phyloP scores from a whole-genome alignment of 2,329 filamentous ascomycete genomes.

The Bipolaris bicolor region DNA sequence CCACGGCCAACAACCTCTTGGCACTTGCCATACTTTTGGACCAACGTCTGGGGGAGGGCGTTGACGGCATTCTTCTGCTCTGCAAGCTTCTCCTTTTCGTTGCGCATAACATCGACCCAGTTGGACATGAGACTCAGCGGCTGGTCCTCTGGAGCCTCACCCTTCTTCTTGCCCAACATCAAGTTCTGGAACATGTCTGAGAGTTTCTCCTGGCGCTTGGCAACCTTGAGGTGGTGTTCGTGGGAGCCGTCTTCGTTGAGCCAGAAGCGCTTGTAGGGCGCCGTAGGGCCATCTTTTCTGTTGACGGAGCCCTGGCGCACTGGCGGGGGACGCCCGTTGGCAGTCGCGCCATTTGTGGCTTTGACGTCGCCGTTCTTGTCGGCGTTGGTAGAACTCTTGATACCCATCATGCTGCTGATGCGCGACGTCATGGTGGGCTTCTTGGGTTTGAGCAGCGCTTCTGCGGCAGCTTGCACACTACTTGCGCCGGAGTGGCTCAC shows the following conservation, averaged over 20 bases:
- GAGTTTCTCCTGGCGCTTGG: slow-evolving; percentile 91
- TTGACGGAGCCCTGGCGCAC: slow-evolving; percentile 41
- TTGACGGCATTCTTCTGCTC: slow-evolving; percentile 79
- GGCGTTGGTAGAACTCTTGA: slow-evolving; percentile 32
- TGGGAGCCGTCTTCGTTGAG: slow-evolving; percentile 71
- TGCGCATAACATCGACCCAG: slow-evolving; percentile 93
- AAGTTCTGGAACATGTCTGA: slow-evolving; percentile 89
- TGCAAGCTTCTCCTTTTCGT: slow-evolving; percentile 78
- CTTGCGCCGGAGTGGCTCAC: slow-evolving; percentile 32
- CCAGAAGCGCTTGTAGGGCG: slow-evolving; percentile 60
- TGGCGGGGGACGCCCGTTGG: slow-evolving; percentile 37
- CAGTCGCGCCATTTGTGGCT: slow-evolving; percentile 33
- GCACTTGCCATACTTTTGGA: slow-evolving; percentile 98
- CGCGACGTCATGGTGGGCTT: slow-evolving; percentile 53
- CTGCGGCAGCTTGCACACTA: slow-evolving; percentile 40
- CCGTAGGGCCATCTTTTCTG: slow-evolving; percentile 34
- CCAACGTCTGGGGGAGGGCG: slow-evolving; percentile 77
- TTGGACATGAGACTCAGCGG: slow-evolving; percentile 91
- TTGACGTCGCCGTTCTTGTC: slow-evolving; percentile 41
- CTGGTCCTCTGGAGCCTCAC: slow-evolving; percentile 71
- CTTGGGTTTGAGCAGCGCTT: slow-evolving; percentile 43
- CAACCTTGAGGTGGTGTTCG: slow-evolving; percentile 86
- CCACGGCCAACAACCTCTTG: slow-evolving; percentile 96
- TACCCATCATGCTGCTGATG: slow-evolving; percentile 51
- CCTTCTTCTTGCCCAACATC: slow-evolving; percentile 80